Conservation (phyloP, 495 filamentous ascomycete genomes). For the Penicillium maclennaniae region DNA sequence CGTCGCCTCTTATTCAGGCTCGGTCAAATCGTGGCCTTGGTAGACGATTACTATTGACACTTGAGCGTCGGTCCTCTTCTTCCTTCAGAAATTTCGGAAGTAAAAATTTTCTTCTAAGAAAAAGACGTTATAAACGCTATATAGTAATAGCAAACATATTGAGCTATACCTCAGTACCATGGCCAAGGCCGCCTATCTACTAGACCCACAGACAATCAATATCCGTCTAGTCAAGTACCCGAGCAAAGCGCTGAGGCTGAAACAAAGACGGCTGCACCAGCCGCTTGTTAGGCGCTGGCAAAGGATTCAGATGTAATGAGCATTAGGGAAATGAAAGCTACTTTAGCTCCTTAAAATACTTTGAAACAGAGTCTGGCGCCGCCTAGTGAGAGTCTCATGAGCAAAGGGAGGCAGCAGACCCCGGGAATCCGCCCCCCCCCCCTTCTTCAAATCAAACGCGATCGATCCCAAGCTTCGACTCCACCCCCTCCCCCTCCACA, state of each 20-base stretch:
- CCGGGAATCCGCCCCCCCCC: conserved; percentile 13
- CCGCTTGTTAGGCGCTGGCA: neutral
- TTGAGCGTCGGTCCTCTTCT: no score
- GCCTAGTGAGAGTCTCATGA: neutral
- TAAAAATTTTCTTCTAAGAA: no score
- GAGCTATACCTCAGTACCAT: no score
- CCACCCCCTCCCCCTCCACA: conserved; percentile 30
- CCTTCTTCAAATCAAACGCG: conserved; percentile 23
- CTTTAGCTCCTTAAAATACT: neutral
- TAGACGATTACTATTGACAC: no score
- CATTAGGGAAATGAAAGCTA: neutral
- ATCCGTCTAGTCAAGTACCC: neutral
- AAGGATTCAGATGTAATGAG: neutral
- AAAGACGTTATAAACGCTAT: no score
- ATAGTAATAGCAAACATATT: no score
- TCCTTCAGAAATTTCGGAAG: no score
- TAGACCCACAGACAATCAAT: no score
- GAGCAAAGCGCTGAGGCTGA: neutral
- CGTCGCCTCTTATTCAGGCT: no score
- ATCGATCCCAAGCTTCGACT: conserved; percentile 31
- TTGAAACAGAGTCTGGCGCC: neutral
- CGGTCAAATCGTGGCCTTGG: no score
- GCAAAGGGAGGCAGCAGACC: neutral
- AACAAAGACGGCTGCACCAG: conserved; percentile 2
- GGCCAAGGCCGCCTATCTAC: no score